A percentile compares a stretch with the other conserved stretches of the same genome.
These are phyloP conservation scores for Aspergillus hortae DNA, from an alignment of 2,329 filamentous ascomycete genomes.

Conservation along the genomic window DNA sequence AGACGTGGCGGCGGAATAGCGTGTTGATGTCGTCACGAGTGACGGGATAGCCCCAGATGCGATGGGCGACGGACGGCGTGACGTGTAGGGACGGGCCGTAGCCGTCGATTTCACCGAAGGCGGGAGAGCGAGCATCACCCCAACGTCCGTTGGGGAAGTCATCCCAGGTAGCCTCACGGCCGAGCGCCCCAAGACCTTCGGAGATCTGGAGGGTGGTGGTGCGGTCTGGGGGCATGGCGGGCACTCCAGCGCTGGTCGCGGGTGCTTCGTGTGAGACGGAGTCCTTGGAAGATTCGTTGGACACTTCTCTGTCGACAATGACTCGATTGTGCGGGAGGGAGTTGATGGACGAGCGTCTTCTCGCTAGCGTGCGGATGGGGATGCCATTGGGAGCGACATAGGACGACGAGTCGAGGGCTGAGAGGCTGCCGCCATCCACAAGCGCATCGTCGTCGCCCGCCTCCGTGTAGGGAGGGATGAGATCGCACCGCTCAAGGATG, in stretches of 20 bases:
- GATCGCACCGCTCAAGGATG: slow-evolving; percentile 77
- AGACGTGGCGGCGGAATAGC: slow-evolving; percentile 77
- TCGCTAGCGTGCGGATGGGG: slow-evolving; percentile 31
- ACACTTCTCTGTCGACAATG: slow-evolving; percentile 64
- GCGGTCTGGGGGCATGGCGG: slow-evolving; percentile 65
- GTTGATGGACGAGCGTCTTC: slow-evolving; percentile 71
- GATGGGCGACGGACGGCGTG: slow-evolving; percentile 75
- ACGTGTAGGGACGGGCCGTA: slow-evolving; percentile 96
- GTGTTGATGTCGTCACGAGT: slow-evolving; percentile 68
- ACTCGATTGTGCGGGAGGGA: slow-evolving; percentile 85
- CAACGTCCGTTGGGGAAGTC: slow-evolving; percentile 96
- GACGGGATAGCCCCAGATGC: slow-evolving; percentile 78
- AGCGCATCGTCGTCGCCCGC: slow-evolving; percentile 39
- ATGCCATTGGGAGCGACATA: slow-evolving; percentile 21
- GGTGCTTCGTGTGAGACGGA: slow-evolving; percentile 60
- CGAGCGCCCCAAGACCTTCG: slow-evolving; percentile 84
- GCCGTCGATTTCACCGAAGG: slow-evolving; percentile 96
- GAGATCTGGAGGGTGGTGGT: slow-evolving; percentile 89
- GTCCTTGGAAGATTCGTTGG: slow-evolving; percentile 32
- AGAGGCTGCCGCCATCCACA: slow-evolving; percentile 32
- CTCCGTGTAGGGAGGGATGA: slow-evolving; percentile 65
- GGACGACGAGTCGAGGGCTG: slow-evolving; percentile 20
- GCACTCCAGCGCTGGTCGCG: slow-evolving; percentile 74
- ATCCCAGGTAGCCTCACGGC: slow-evolving; percentile 96
- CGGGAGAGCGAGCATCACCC: slow-evolving; percentile 87